phyloP scores from a whole-genome alignment of 108 stramenopile genomes.

The Mediolabrus comicus region DNA sequence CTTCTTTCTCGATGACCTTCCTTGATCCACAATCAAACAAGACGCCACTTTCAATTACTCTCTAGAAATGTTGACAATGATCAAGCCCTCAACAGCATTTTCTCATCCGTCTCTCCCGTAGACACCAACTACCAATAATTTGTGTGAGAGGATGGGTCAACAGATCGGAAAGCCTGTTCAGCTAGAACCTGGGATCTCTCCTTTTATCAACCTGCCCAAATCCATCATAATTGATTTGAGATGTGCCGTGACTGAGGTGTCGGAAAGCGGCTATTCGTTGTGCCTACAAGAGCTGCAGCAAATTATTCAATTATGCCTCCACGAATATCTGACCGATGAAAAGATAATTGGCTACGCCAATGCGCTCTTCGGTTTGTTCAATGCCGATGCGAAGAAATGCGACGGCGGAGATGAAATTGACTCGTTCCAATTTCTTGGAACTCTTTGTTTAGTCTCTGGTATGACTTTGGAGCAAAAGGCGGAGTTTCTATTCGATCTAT shows the following conservation, averaged over 20 bases:
- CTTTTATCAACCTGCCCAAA: conserved; percentile 29
- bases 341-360: conserved; percentile 18
- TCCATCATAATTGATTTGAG: conserved; percentile 13
- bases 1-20: too few relatives aligned
- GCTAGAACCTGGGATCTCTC: conserved; percentile 9
- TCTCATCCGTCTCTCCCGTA: too few relatives aligned
- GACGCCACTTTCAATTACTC: too few relatives aligned
- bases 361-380: conserved; percentile 17
- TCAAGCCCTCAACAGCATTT: too few relatives aligned
- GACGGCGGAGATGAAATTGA: conserved; percentile 34
- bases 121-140: too few relatives aligned
- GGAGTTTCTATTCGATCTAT: conserved; percentile 48
- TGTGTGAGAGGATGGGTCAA: too few relatives aligned
- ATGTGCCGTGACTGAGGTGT: conserved; percentile 13
- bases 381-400: not conserved
- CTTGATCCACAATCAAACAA: too few relatives aligned
- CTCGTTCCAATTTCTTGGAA: conserved; percentile 51
- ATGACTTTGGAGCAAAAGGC: conserved; percentile 34
- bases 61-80: too few relatives aligned
- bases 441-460: conserved; percentile 22
- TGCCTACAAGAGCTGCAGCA: conserved; percentile 10
- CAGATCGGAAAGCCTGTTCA: conserved; percentile 17
- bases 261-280: conserved; percentile 18
- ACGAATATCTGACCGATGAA: conserved; percentile 17
- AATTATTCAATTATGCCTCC: conserved; percentile 17